These are phyloP conservation scores for Leccinum griseonigrum DNA, from an alignment of 1,284 basidiomycete genomes.

Conservation along the genomic window DNA sequence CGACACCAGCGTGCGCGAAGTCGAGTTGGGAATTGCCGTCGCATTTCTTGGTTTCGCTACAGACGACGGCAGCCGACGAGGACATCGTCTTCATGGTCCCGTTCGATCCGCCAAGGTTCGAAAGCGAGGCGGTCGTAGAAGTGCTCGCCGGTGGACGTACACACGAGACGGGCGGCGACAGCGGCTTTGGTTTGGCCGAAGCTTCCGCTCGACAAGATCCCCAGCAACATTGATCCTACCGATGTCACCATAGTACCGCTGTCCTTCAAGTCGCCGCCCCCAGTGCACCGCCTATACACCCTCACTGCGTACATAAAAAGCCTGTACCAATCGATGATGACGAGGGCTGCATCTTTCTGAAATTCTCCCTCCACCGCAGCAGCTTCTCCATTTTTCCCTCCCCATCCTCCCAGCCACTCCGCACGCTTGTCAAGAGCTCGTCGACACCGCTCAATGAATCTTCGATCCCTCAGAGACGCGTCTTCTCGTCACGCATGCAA, in stretches of 20 bases:
- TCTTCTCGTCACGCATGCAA: too few species aligned
- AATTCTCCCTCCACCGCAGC: constrained; percentile 41
- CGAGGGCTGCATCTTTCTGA: constrained; percentile 54
- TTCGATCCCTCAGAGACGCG: too few species aligned
- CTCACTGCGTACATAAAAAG: constrained; percentile 37
- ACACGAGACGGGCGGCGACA: constrained; percentile 15
- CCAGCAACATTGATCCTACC: too few species aligned
- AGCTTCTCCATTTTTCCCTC: constrained; percentile 39
- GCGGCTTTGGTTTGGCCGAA: constrained; percentile 10
- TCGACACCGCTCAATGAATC: too few species aligned
- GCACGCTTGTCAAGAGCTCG: constrained; percentile 61
- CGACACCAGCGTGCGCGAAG: constrained; percentile 22
- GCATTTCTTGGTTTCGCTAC: not conserved
- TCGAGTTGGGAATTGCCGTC: constrained; percentile 12
- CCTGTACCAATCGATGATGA: constrained; percentile 54
- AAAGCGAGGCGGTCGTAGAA: constrained; percentile 1
- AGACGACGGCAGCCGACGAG: not conserved
- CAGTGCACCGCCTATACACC: constrained; percentile 36
- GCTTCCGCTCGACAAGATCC: too few species aligned
- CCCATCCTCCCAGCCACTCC: constrained; percentile 43
- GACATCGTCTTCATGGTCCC: not conserved
- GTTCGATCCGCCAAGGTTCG: not conserved
- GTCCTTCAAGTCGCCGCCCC: constrained; percentile 48
- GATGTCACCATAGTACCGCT: too few species aligned
- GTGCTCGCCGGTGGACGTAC: constrained; percentile 8